Base-by-base conservation (phyloP, 139 green algal species). In the Pleodorina starrii region DNA sequence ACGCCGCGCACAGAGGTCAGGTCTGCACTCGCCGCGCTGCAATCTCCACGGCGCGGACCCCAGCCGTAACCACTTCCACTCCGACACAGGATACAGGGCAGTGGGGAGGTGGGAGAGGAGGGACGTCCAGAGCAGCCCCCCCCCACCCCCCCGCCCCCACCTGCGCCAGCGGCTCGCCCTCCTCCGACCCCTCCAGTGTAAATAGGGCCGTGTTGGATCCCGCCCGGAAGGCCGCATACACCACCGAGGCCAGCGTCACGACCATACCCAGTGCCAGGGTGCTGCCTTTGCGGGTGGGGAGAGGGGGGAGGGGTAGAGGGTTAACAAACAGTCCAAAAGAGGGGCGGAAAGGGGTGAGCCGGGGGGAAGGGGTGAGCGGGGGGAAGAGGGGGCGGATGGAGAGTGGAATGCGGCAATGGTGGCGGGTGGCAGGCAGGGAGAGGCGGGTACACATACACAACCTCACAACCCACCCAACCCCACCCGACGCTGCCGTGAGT, bases 181-280 rank as follows among this genome's bases (percentile, higher is more conserved):
- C 91, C 29, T 87, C 84, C 27, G 66, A 88, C 3, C 84, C 93
- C 25, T 92, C 88, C 73, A 98, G 93, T 43, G 92, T 95, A 80
- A 95, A 95, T 11, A 95, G 80, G 7, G 42, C 87, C 23, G 96
- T 97, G 92, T 97, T 98, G 90, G 94, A 97, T 44, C 98, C 98
- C 36, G 96, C 98, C 5, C 97, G 92, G 83, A 99, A 93, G 2
- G 98, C 98, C 1, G 97, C 97, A 92, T 98, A 99, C 36, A 99
- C 96, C 29, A 99, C 97, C 1, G 93, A 94, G 4, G 94, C 63
- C 57, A 99, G 92, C 50, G 98, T 98, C 57, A 98, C 69, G 48
- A 97, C 36, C 95, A 99, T 96, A 85, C 95, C 96, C 2, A 95
- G 73, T 0, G 95, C 96, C 46, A 99, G 94, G 0, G 96, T 98